Conservation (phyloP, 2,329 filamentous ascomycete genomes). For the Paraconiothyrium sp. region DNA sequence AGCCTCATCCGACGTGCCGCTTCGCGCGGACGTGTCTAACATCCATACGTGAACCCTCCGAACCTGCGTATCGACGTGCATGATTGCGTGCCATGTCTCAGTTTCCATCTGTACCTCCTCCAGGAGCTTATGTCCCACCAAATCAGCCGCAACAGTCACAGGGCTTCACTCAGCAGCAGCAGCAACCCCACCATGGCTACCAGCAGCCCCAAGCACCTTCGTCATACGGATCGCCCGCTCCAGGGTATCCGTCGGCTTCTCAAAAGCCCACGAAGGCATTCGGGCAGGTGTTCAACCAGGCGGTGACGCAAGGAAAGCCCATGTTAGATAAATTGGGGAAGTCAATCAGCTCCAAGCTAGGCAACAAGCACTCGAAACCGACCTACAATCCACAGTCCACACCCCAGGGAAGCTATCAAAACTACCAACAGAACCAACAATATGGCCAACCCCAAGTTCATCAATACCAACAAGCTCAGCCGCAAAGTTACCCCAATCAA, state of each 20-base stretch:
- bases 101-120: conserved; percentile 39
- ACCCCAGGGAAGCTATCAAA: conserved; percentile 42
- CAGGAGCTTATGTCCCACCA: conserved; percentile 40
- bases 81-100: conserved; percentile 39
- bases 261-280: conserved; percentile 36
- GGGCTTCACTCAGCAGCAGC: conserved; percentile 28
- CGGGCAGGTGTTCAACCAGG: conserved; percentile 47
- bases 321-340: conserved; percentile 49
- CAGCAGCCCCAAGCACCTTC: conserved; percentile 26
- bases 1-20: conserved; percentile 9
- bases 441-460: conserved; percentile 26
- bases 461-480: conserved; percentile 22
- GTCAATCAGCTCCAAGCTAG: conserved; percentile 46
- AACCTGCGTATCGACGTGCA: background rate
- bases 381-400: conserved; percentile 33
- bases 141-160: conserved; percentile 26
- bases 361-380: conserved; percentile 34
- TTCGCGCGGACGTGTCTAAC: conserved; percentile 3
- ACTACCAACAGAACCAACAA: conserved; percentile 43
- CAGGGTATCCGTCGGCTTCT: conserved; percentile 22
- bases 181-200: conserved; percentile 29
- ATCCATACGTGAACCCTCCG: background rate
- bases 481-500: conserved; percentile 16
- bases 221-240: conserved; percentile 29
- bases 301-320: conserved; percentile 47